Evolutionary conservation across 495 filamentous ascomycete species (phyloP), one percentile per base, ranked within the genome.

Genomic region (Trichoderma virens): DNA sequence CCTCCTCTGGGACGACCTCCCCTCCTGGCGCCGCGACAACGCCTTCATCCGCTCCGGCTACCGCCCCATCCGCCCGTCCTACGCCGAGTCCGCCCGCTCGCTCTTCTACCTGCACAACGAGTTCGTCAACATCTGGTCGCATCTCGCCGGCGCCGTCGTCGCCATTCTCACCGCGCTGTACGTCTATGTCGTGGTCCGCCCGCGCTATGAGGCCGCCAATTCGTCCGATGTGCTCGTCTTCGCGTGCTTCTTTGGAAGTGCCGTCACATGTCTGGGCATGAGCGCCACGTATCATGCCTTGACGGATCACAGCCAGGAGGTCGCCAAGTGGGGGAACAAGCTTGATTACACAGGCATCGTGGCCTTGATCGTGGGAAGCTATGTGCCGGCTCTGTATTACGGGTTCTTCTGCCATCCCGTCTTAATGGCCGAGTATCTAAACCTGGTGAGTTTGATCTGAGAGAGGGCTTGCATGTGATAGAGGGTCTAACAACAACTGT

Each of bases 301-400:
- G 60, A 67, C 66, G 18, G 81, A 80, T 65, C 79, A 82, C 65
- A 74, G 70, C 25, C 66, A 69, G 39, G 66, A 66, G 16, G 78
- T 80, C 13, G 74, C 76, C 25, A 75, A 69, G 60, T 79, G 77
- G 77, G 79, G 79, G 35, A 82, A 82, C 60, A 82, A 82, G 72
- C 81, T 98, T 35, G 93, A 98, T 71, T 96, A 97, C 71, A 82
- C 93, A 18, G 93, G 93, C 11, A 98, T 97, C 71, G 88, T 97
- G 34, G 83, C 88, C 61, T 76, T 97, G 67, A 97, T 96, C 66
- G 87, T 90, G 67, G 92, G 93, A 38, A 92, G 88, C 72, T 95
- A 90, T 70, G 84, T 96, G 23, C 91, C 93, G 3, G 88, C 88
- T 59, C 73, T 97, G 63, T 95, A 89, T 77, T 98, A 96, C 71